Base-by-base conservation (phyloP, 192 early-diverging fungal species). In the Pilobolus umbonatus region DNA sequence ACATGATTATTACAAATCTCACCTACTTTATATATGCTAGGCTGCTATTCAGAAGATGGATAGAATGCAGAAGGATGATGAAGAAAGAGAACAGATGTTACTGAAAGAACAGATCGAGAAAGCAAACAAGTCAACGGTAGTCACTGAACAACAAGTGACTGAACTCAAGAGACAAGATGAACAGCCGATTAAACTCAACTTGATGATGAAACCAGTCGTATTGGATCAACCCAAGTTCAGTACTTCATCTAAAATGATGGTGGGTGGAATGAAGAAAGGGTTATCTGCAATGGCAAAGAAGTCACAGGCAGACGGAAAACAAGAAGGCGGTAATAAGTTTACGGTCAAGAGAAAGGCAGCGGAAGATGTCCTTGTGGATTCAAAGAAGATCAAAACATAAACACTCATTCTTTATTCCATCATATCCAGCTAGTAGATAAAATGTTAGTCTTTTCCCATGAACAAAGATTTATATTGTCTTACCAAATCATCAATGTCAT, bases 21-120 rank as follows among this genome's bases (percentile, higher is more conserved):
- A n/a, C n/a, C n/a, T n/a, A n/a, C n/a, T 19, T 46, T n/a, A 67
- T 82, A n/a, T n/a, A n/a, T n/a, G n/a, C n/a, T n/a, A n/a, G 72
- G 90, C 80, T 29, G 89, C 91, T 5, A 84, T 90, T 30, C 63
- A 67, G 55, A 92, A 86, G 59, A 89, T 89, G 65, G 90, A 92
- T 44, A 79, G 91, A 24, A 72, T 82, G 64, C 84, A 89, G 44
- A 83, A 85, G 74, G 86, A 86, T 46, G 95, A 94, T 30, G 94
- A 99, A 49, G 86, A 96, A 64, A 71, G 90, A 21, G 88, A 91
- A 54, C 81, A 85, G 30, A 76, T 64, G 68, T 47, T 86, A 58
- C 75, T 99, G 25, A 74, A 83, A 57, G 87, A 91, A 35, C 95
- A 98, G 73, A 88, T 96, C 45, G 84, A 85, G 65, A 78, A 79